Base-by-base conservation (phyloP, 2,329 filamentous ascomycete genomes). In the Cercospora sp. region DNA sequence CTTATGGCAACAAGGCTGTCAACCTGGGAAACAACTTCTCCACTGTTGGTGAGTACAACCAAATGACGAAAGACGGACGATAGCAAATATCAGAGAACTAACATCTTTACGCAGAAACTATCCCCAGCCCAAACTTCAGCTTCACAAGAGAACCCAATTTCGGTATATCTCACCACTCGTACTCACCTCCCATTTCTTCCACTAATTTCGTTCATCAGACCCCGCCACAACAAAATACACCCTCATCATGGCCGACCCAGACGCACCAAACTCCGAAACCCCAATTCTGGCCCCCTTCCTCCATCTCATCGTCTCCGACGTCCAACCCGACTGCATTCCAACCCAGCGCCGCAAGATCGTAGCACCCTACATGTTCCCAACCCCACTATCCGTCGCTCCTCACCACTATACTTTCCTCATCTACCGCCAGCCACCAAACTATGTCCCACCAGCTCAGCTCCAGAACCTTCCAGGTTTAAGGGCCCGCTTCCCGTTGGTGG, bases 241-340 rank as follows among this genome's bases (percentile, higher is more conserved):
- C 31, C 66, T 74, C 69, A 69, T 75, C 66, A 66, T 73, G 53
- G 69, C 72, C 65, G 72, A 75, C 63, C 73, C 73, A 2, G 73
- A 75, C 58, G 73, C 72, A 16, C 72, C 73, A 7, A 66, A 68
- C 55, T 69, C 69, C 8, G 66, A 63, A 3, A 51, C 61, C 20
- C 68, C 71, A 5, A 68, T 72, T 13, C 63, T 73, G 3, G 23
- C 36, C 8, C 59, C 69, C 62, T 72, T 69, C 62, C 67, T 74
- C 6, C 73, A 75, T 59, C 55, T 63, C 30, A 68, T 72, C 58
- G 65, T 75, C 61, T 69, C 63, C 18, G 67, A 75, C 45, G 71
- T 67, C 2, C 73, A 75, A 60, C 70, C 74, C 6, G 64, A 48
- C 9, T 75, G 73, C 65, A 69, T 75, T 36, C 64, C 67, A 28